Conservation (phyloP, 2,329 filamentous ascomycete genomes). For the Cryoendolithus antarcticus region DNA sequence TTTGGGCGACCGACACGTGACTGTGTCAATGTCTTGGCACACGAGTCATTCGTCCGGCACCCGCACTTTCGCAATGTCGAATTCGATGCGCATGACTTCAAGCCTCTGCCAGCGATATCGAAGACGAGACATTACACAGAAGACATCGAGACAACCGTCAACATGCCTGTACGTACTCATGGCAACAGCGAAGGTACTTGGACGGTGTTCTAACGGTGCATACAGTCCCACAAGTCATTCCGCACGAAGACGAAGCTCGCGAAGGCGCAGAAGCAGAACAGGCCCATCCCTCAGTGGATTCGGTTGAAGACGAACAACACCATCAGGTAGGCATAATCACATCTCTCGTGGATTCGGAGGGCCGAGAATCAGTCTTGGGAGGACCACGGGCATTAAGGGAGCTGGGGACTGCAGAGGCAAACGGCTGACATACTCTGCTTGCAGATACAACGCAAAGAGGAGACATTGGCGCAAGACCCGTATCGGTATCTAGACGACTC, state of each 20-base stretch:
- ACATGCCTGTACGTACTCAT: conserved; percentile 22
- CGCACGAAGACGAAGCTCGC: conserved; percentile 99
- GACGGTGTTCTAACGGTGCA: conserved; percentile 4
- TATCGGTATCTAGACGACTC: conserved; percentile 83
- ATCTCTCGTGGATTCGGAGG: not conserved
- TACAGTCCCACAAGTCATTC: conserved; percentile 98
- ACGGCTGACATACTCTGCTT: conserved; percentile 2
- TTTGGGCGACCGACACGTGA: no score
- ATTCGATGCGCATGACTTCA: no score
- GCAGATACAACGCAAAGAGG: conserved; percentile 99
- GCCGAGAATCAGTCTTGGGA: not conserved
- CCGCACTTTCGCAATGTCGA: no score
- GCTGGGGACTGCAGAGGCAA: not conserved
- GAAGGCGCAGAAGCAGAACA: conserved; percentile 99
- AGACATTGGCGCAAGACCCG: conserved; percentile 99
- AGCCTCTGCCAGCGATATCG: conserved; percentile 1
- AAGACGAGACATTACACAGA: conserved; percentile 4
- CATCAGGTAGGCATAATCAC: conserved; percentile 67
- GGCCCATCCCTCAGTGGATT: conserved; percentile 99
- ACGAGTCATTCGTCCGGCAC: no score
- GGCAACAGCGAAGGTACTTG: not conserved
- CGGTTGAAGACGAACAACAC: conserved; percentile 96
- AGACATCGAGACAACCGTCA: conserved; percentile 14
- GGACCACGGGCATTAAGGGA: not conserved
- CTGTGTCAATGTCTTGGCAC: no score